Base-by-base conservation (phyloP, 2,329 filamentous ascomycete genomes). In the Truncatella angustata region DNA sequence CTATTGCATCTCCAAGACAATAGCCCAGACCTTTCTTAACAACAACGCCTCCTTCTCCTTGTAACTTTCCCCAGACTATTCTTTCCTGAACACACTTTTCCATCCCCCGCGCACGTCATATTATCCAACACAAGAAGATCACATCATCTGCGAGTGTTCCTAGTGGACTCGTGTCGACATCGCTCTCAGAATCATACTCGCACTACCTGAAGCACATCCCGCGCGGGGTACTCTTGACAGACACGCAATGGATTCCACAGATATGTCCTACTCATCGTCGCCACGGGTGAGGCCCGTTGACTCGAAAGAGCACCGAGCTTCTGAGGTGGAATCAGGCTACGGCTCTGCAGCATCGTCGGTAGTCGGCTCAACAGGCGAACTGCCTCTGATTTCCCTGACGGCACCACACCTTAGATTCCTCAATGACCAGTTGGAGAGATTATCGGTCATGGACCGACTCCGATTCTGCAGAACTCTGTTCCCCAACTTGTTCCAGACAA, bases 401-500 rank as follows among this genome's bases (percentile, higher is more conserved):
- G 88, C 88, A 69, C 82, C 87, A 57, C 93, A 99, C 71, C 79
- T 97, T 61, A 87, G 90, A 64, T 93, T 93, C 72, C 81, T 99
- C 69, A 99, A 99, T 79, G 75, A 85, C 58, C 91, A 96, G 72
- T 77, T 99, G 62, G 89, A 94, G 70, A 82, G 86, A 66, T 88
- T 97, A 71, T 85, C 92, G 67, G 90, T 94, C 56, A 80, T 93
- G 80, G 93, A 97, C 59, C 88, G 97, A 63, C 82, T 99, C 55
- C 87, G 86, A 73, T 97, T 96, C 88, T 91, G 87, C 79, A 88
- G 93, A 67, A 86, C 89, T 62, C 88, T 93, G 62, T 87, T 99
- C 63, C 94, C 94, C 64, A 88, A 88, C 67, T 84, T 97, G 40
- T 97, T 84, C 75, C 90, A 94, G 72, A 90, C 88, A 39, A 93